Conservation (phyloP, 176 grass and related monocot species). For the Coix lacrymajobi region DNA sequence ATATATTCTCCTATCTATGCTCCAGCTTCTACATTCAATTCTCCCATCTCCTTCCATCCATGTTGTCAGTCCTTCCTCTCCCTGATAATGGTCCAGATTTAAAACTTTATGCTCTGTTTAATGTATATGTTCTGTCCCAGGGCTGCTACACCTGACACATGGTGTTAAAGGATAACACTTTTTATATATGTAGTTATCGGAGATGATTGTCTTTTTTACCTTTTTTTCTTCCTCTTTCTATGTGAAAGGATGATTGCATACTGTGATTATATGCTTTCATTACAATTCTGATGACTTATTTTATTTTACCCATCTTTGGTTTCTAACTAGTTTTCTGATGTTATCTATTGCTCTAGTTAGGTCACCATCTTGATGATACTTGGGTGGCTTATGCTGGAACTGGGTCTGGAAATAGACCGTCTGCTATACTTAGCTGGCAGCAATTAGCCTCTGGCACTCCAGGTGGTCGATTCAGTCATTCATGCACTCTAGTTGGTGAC, state of each 20-base stretch:
- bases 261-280: slow-evolving; percentile 2
- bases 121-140: neutral
- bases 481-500: slow-evolving; percentile 55
- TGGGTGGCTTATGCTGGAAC: slow-evolving; percentile 87
- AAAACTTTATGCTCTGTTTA: neutral
- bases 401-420: slow-evolving; percentile 50
- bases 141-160: neutral
- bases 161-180: neutral
- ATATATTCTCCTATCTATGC: neutral
- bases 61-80: neutral
- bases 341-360: slow-evolving; percentile 59
- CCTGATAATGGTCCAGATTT: neutral
- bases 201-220: neutral
- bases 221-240: neutral
- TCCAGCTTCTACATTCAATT: neutral
- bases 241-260: slow-evolving; percentile 13
- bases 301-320: neutral
- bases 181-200: slow-evolving; percentile 6
- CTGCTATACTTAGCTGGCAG: slow-evolving; percentile 56
- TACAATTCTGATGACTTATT: neutral
- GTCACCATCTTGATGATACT: slow-evolving; percentile 92
- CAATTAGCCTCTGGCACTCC: slow-evolving; percentile 73
- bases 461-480: slow-evolving; percentile 88
- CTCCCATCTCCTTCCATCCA: neutral
- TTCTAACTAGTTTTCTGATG: slow-evolving; percentile 28